Evolutionary conservation across 108 stramenopile species (phyloP).

Genomic region (Chaetoceros muelleri): DNA sequence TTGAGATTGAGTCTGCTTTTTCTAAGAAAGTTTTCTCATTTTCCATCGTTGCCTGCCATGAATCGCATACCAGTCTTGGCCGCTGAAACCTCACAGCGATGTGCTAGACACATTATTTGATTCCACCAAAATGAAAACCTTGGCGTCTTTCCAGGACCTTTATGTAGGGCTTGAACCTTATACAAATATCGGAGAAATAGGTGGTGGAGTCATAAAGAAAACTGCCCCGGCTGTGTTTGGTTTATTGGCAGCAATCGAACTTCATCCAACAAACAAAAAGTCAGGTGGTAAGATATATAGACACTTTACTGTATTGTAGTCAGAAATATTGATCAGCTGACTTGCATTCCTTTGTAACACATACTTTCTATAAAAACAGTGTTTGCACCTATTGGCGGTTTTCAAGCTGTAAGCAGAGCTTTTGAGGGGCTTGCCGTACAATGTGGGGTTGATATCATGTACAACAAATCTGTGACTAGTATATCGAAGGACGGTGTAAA

Average conservation of each 20-base stretch:
- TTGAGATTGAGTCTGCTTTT: background rate
- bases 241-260: conserved; percentile 80
- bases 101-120: conserved; percentile 51
- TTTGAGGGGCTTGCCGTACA: conserved; percentile 38
- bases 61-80: conserved; percentile 40
- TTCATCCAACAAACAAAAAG: conserved; percentile 61
- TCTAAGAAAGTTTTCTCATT: background rate
- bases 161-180: conserved; percentile 87
- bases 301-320: background rate
- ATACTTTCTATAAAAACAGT: conserved; percentile 15
- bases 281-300: conserved; percentile 23
- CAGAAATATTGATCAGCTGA: background rate
- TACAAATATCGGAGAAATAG: conserved; percentile 22
- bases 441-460: conserved; percentile 40
- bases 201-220: conserved; percentile 55
- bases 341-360: background rate
- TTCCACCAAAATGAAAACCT: conserved; percentile 54
- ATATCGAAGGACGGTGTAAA: conserved; percentile 43
- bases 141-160: conserved; percentile 87
- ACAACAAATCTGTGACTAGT: conserved; percentile 40
- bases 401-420: conserved; percentile 52
- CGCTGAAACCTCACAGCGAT: conserved; percentile 66
- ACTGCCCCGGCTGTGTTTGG: conserved; percentile 90
- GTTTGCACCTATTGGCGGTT: conserved; percentile 82
- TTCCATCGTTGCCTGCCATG: background rate